A percentile compares a stretch with the other conserved stretches of the same genome.
These are phyloP conservation scores for Camellia oleifera DNA, from an alignment of 179 eudicot species.

Conservation along the genomic window DNA sequence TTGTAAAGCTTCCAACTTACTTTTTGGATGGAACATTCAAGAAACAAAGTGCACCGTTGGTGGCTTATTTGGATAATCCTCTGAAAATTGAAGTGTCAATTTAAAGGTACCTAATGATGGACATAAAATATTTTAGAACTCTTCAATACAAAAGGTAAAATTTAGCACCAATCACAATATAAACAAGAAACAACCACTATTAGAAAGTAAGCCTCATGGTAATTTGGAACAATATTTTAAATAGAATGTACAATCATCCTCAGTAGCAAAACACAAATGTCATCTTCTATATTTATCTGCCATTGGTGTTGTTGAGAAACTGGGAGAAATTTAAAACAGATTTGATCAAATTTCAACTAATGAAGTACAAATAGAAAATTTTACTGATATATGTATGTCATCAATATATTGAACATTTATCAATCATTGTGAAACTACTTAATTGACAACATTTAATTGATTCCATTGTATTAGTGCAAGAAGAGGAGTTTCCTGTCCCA, in stretches of 20 bases:
- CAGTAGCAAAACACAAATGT: not conserved
- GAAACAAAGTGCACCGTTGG: conserved; percentile 52
- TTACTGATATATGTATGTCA: not conserved
- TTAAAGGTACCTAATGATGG: conserved; percentile 38
- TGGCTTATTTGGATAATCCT: conserved; percentile 52
- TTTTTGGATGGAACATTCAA: conserved; percentile 51
- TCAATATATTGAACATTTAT: not conserved
- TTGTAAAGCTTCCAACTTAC: conserved; percentile 22
- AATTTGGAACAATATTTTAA: not conserved
- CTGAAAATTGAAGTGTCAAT: conserved; percentile 41
- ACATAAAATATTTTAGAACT: not conserved
- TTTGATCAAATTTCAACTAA: not conserved
- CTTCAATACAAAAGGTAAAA: not conserved
- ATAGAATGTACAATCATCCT: not conserved
- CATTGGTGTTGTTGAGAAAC: conserved; percentile 1
- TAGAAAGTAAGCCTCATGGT: not conserved
- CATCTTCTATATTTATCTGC: not conserved
- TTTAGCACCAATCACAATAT: not conserved
- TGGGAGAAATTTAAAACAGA: not conserved
- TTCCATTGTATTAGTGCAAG: not conserved
- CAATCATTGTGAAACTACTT: not conserved
- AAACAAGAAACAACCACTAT: not conserved
- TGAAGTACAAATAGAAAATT: not conserved
- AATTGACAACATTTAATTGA: not conserved
- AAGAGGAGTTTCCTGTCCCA: not conserved